These are phyloP conservation scores for Sarcodon aspratus DNA, from an alignment of 768 basidiomycete genomes.

Conservation along the genomic window DNA sequence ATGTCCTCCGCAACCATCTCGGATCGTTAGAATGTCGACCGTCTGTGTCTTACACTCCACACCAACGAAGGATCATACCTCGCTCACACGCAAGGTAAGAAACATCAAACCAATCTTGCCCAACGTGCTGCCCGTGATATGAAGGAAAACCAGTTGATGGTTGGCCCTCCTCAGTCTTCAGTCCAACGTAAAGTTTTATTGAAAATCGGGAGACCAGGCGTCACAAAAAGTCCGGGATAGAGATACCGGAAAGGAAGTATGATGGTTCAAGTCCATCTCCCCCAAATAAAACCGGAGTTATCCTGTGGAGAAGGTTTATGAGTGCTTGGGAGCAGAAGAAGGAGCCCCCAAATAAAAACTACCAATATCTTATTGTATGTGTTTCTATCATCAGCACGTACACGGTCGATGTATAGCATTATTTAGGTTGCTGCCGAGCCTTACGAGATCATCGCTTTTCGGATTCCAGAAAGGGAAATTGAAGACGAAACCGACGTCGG, in stretches of 20 bases:
- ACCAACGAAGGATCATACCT: slow-evolving; percentile 99
- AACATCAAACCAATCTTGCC: slow-evolving; percentile 97
- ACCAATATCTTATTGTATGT: slow-evolving; percentile 94
- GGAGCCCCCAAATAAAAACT: slow-evolving; percentile 91
- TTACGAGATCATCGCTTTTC: slow-evolving; percentile 98
- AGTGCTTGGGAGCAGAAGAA: slow-evolving; percentile 95
- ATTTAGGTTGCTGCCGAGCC: slow-evolving; percentile 94
- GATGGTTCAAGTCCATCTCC: slow-evolving; percentile 94
- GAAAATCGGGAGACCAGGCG: slow-evolving; percentile 94
- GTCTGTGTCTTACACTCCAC: slow-evolving; percentile 94
- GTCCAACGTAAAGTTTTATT: slow-evolving; percentile 91
- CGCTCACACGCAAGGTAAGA: slow-evolving; percentile 98
- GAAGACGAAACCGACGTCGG: slow-evolving; percentile 91
- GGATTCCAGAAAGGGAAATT: slow-evolving; percentile 93
- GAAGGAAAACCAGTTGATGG: slow-evolving; percentile 86
- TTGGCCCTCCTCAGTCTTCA: slow-evolving; percentile 67
- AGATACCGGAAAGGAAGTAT: slow-evolving; percentile 90
- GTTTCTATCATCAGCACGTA: not conserved
- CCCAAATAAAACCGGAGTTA: slow-evolving; percentile 84
- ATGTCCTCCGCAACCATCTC: slow-evolving; percentile 96
- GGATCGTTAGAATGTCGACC: slow-evolving; percentile 96
- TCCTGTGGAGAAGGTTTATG: slow-evolving; percentile 89
- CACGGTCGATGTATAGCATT: slow-evolving; percentile 12
- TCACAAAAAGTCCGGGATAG: slow-evolving; percentile 93
- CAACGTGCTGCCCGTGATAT: slow-evolving; percentile 93